Conservation (phyloP, 2,329 filamentous ascomycete genomes). For the Stromatinia cepivora region DNA sequence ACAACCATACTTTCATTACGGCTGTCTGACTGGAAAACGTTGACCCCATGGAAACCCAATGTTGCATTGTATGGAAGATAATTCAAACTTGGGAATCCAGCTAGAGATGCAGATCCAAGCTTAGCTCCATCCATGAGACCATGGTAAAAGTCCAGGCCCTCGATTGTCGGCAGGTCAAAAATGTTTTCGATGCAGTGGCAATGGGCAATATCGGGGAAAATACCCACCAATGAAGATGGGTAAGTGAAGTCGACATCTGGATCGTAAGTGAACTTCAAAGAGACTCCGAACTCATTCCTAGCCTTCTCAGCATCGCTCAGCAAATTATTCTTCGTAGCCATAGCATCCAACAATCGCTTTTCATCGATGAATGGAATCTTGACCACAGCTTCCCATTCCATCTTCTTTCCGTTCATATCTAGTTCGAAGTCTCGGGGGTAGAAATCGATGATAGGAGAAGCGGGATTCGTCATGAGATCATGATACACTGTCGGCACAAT, state of each 20-base stretch:
- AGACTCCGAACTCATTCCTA: constrained; percentile 88
- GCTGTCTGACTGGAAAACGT: constrained; percentile 93
- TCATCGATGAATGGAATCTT: constrained; percentile 99
- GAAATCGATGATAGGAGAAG: constrained; percentile 95
- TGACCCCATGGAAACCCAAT: constrained; percentile 85
- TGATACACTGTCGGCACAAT: constrained; percentile 89
- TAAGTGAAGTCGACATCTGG: constrained; percentile 77
- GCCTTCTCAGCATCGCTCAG: constrained; percentile 76
- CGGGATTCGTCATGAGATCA: constrained; percentile 84
- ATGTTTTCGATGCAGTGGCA: constrained; percentile 96
- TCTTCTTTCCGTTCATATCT: constrained; percentile 99
- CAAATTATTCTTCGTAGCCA: constrained; percentile 78
- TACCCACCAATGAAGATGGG: constrained; percentile 80
- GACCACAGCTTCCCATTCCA: constrained; percentile 99
- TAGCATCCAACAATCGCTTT: constrained; percentile 76
- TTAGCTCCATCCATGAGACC: constrained; percentile 84
- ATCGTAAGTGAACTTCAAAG: constrained; percentile 89
- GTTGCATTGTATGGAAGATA: constrained; percentile 80
- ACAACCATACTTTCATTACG: constrained; percentile 96
- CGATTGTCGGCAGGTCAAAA: constrained; percentile 89
- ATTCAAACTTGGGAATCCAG: constrained; percentile 89
- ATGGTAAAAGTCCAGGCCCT: constrained; percentile 81
- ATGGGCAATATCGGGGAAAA: constrained; percentile 84
- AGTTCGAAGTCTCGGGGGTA: constrained; percentile 96
- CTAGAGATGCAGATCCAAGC: constrained; percentile 77